These are phyloP conservation scores for Salix arbutifolia DNA, from an alignment of 345 rosid species.

Conservation along the genomic window DNA sequence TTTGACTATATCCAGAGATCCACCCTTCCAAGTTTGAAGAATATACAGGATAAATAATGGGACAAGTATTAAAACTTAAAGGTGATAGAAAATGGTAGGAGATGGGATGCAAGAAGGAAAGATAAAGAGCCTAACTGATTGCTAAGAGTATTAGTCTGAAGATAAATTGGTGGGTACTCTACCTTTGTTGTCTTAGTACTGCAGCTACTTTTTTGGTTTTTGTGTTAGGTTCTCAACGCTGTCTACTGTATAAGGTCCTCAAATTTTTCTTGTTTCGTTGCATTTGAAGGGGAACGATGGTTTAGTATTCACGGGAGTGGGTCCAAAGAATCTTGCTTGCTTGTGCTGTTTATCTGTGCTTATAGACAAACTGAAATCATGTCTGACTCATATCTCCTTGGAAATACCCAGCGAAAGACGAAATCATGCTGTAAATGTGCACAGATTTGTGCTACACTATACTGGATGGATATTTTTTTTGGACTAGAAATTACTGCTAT, in stretches of 20 bases:
- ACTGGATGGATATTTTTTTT: neutral
- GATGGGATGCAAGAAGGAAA: neutral
- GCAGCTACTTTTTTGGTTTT: constrained; percentile 24
- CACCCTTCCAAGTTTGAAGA: neutral
- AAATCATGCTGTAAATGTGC: constrained; percentile 7
- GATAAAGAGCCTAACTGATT: constrained; percentile 1
- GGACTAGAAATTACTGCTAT: neutral
- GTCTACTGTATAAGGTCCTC: constrained; percentile 1
- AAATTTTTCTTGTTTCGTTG: neutral
- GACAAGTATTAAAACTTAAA: neutral
- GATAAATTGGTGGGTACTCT: constrained; percentile 45
- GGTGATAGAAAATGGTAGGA: neutral
- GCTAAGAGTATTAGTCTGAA: constrained; percentile 25
- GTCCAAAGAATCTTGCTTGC: neutral
- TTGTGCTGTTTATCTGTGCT: constrained; percentile 3
- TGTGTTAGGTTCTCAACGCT: constrained; percentile 12
- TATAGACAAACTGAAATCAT: constrained; percentile 7
- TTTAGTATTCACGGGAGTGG: neutral
- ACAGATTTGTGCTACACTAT: neutral
- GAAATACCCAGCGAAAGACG: neutral
- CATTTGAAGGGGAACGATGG: neutral
- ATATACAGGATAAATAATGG: neutral
- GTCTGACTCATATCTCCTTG: neutral
- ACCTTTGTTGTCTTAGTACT: constrained; percentile 27
- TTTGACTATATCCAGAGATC: neutral